Evolutionary conservation across 2,329 filamentous ascomycete species (phyloP).

Genomic region (Plectosphaerella cucumerina): DNA sequence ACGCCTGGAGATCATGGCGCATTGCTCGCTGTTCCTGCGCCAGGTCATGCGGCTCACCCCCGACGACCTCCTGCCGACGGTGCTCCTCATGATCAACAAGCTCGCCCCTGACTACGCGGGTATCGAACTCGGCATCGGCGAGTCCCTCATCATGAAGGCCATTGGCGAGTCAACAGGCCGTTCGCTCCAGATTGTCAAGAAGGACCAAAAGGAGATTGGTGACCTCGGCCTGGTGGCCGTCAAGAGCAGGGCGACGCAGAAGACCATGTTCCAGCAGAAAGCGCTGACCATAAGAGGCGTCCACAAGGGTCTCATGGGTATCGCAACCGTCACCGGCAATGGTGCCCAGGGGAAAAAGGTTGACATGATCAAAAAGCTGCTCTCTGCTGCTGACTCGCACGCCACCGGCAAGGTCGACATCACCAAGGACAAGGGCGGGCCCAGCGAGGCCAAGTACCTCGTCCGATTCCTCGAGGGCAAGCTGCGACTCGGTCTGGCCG

Average conservation of each 20-base stretch:
- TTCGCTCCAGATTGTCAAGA: constrained; percentile 84
- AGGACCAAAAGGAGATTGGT: constrained; percentile 93
- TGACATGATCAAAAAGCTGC: constrained; percentile 88
- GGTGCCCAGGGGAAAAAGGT: constrained; percentile 90
- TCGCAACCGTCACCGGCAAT: constrained; percentile 81
- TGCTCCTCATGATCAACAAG: constrained; percentile 97
- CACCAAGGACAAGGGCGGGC: constrained; percentile 83
- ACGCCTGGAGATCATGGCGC: constrained; percentile 78
- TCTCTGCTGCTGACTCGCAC: constrained; percentile 82
- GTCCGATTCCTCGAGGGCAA: constrained; percentile 94
- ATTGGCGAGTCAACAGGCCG: constrained; percentile 93
- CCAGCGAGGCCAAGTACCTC: constrained; percentile 92
- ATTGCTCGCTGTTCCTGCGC: constrained; percentile 85
- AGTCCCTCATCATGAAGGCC: constrained; percentile 97
- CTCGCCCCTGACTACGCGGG: constrained; percentile 94
- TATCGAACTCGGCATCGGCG: constrained; percentile 96
- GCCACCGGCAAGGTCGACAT: constrained; percentile 80
- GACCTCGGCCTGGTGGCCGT: constrained; percentile 92
- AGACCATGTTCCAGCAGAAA: constrained; percentile 98
- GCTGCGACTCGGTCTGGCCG: constrained; percentile 82
- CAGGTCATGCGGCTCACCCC: constrained; percentile 93
- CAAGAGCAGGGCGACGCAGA: constrained; percentile 91
- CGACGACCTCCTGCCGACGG: constrained; percentile 78
- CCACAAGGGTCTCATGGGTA: constrained; percentile 80
- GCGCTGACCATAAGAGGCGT: constrained; percentile 82